phyloP scores from a whole-genome alignment of 2,329 filamentous ascomycete genomes.

The Chaetomium strumarium region DNA sequence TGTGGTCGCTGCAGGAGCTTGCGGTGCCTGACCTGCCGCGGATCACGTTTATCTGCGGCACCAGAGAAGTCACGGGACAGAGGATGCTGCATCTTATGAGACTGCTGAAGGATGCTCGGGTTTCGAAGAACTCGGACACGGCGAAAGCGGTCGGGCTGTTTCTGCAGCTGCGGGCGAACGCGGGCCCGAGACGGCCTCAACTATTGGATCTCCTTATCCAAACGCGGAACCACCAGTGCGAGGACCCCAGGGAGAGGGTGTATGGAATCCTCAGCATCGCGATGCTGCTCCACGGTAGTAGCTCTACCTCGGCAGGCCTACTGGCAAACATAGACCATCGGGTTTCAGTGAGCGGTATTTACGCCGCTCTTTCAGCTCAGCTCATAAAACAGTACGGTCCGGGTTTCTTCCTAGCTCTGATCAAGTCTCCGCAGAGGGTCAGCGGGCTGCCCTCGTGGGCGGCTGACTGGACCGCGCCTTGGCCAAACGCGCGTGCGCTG shows the following conservation, averaged over 20 bases:
- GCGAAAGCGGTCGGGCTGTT: background rate
- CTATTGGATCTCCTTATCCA: constrained; percentile 7
- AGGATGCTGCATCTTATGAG: constrained; percentile 5
- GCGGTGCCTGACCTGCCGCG: constrained; percentile 4
- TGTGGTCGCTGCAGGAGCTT: constrained; percentile 14
- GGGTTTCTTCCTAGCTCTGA: constrained; percentile 10
- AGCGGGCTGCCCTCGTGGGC: constrained; percentile 9
- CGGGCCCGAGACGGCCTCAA: background rate
- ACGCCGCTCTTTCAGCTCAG: constrained; percentile 3
- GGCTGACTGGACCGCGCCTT: constrained; percentile 9
- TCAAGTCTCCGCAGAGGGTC: constrained; percentile 2
- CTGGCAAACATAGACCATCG: background rate
- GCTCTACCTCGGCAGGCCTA: background rate
- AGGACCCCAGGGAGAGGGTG: constrained; percentile 13
- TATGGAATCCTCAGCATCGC: constrained; percentile 4
- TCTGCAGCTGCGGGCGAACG: background rate
- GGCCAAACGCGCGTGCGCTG: constrained; percentile 7
- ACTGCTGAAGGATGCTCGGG: background rate
- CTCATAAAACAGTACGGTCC: constrained; percentile 9
- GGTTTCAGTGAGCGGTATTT: constrained; percentile 1
- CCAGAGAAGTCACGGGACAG: background rate
- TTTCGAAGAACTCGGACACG: background rate
- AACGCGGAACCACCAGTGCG: background rate
- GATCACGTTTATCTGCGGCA: constrained; percentile 7
- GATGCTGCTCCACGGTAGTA: background rate